Conservation (phyloP, 2,329 filamentous ascomycete species). For the Periconia sp. region DNA sequence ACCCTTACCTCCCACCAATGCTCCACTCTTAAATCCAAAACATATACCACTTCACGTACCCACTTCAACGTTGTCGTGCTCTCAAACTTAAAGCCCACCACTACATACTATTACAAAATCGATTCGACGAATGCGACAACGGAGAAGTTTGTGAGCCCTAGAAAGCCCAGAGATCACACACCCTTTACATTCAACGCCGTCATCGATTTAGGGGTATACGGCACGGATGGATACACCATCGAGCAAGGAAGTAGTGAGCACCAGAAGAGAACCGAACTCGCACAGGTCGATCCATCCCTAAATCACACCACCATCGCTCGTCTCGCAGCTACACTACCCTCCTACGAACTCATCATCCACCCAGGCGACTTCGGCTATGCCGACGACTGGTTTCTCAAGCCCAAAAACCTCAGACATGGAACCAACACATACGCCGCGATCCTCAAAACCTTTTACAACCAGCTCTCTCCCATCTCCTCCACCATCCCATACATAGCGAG, state of each 20-base stretch:
- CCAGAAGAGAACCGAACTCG: slow-evolving; percentile 53
- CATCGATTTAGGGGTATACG: slow-evolving; percentile 60
- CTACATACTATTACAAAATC: slow-evolving; percentile 64
- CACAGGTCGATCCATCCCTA: slow-evolving; percentile 52
- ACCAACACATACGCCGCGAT: slow-evolving; percentile 59
- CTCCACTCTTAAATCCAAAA: slow-evolving; percentile 48
- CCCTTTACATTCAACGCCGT: slow-evolving; percentile 57
- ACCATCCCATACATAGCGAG: slow-evolving; percentile 60
- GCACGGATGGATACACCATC: slow-evolving; percentile 56
- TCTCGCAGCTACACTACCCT: slow-evolving; percentile 54
- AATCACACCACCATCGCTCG: slow-evolving; percentile 58
- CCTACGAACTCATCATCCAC: slow-evolving; percentile 59
- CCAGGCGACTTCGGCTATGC: slow-evolving; percentile 61
- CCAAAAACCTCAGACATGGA: slow-evolving; percentile 52
- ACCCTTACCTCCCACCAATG: slow-evolving; percentile 47
- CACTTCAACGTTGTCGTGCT: slow-evolving; percentile 55
- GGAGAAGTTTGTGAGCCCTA: slow-evolving; percentile 57
- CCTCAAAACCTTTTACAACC: slow-evolving; percentile 59
- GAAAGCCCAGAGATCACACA: slow-evolving; percentile 56
- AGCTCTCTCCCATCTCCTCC: slow-evolving; percentile 56
- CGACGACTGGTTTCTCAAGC: slow-evolving; percentile 55
- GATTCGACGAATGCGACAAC: slow-evolving; percentile 58
- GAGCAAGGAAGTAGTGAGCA: slow-evolving; percentile 9
- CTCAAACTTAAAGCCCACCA: slow-evolving; percentile 51
- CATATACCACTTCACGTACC: slow-evolving; percentile 58